Evolutionary conservation across 208 protist species (phyloP).

Genomic region (Plasmodiophora brassicae): DNA sequence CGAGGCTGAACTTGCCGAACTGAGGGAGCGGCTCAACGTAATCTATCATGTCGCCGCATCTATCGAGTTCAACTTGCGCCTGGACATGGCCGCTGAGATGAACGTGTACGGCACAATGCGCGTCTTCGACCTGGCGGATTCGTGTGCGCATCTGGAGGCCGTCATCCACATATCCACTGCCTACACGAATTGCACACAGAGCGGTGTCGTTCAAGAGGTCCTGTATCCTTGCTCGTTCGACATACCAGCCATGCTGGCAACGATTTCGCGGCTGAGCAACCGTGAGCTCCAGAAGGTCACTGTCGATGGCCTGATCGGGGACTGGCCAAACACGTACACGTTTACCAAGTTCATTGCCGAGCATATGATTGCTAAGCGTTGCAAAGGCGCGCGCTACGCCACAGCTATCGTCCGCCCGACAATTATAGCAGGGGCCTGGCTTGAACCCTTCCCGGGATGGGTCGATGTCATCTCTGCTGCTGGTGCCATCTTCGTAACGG

Average conservation of each 20-base stretch:
- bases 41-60: no score
- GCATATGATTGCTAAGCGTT: neutral
- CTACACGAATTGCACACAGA: constrained; percentile 9
- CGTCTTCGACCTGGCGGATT: neutral
- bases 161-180: constrained; percentile 11
- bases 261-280: constrained; percentile 6
- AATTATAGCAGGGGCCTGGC: neutral
- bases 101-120: constrained; percentile 23
- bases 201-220: neutral
- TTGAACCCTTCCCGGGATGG: neutral
- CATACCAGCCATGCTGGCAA: neutral
- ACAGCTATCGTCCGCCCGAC: neutral
- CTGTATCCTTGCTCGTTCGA: constrained; percentile 13
- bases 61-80: constrained; percentile 2
- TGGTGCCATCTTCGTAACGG: neutral
- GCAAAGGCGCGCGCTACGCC: neutral
- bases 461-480: constrained; percentile 2
- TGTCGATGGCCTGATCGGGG: constrained; percentile 7
- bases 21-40: no score
- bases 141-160: neutral
- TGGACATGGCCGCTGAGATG: neutral
- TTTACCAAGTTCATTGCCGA: constrained; percentile 26
- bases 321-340: constrained; percentile 30
- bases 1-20: no score
- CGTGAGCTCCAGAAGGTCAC: constrained; percentile 20